Evolutionary conservation across 208 protist genomes (phyloP), one percentile per base, ranked within the genome.

Genomic region (Leishmania lainsoni): DNA sequence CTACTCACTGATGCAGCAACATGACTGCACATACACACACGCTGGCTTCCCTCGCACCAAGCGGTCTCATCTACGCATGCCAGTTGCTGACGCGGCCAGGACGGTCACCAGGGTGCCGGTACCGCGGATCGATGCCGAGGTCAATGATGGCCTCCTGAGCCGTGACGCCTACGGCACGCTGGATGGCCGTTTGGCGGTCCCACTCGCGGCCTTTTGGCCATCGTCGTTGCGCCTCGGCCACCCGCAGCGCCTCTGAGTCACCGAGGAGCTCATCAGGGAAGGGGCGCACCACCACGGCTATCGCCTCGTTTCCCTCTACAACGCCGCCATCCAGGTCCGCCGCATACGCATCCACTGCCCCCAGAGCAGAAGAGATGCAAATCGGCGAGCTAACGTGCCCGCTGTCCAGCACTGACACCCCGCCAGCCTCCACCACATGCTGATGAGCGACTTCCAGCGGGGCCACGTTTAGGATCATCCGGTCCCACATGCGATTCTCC

Each of bases 101-200:
- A n/a, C n/a, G n/a, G 32, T 95, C 89, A 2, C 93, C 93, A 5
- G 93, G 93, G 0, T 74, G 85, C 10, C 93, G 91, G 68, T 96
- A 96, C 16, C 93, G 85, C 6, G 89, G 86, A 66, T 96, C 93
- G 48, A 95, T 82, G 16, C 82, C 79, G 22, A 89, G 80, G 72
- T 93, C 89, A 16, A 96, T 85, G 49, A 96, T 80, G 5, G 91
- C 90, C 83, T 96, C 93, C 88, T 96, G 93, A 56, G 77, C 86
- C 8, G 90, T 94, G 14, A 83, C 22, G 32, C 93, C 93, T 5
- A 93, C 83, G 14, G 84, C 88, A 22, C 74, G 35, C 5, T 84
- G 87, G 73, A 96, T 87, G 17, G 93, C 93, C n/a, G 89, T 75
- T 78, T 96, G 93, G 6, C 93, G 90, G 82, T 96, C 91, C 91